Evolutionary conservation across 805 yeast species (phyloP).

Genomic region (Ogataea nitratoaversa): DNA sequence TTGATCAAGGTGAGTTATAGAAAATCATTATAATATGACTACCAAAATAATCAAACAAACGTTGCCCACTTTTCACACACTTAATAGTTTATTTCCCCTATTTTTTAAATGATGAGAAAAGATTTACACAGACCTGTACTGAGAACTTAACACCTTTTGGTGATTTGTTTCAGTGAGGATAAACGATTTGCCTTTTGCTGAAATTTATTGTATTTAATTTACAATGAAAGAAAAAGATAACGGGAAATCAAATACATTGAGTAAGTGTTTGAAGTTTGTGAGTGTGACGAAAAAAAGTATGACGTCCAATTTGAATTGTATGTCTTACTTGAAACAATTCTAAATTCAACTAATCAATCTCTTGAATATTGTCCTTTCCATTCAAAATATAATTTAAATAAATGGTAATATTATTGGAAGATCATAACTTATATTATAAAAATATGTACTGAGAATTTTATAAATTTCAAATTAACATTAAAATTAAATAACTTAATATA

Average conservation of each 20-base stretch:
- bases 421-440: no score
- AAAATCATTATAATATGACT: not conserved
- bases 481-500: conserved; percentile 8
- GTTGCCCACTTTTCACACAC: no score
- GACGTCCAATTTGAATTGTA: no score
- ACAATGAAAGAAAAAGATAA: not conserved
- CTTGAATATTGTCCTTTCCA: no score
- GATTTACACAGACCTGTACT: conserved; percentile 60
- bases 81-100: not conserved
- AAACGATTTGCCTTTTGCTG: conserved; percentile 25
- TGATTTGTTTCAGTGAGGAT: conserved; percentile 23
- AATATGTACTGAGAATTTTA: no score
- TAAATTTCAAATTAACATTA: not conserved
- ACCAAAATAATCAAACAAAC: not conserved
- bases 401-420: no score
- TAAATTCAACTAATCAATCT: no score
- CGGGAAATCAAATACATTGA: not conserved
- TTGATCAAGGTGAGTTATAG: not conserved
- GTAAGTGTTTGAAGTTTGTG: no score
- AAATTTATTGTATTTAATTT: not conserved
- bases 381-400: no score
- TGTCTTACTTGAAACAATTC: no score
- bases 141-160: conserved; percentile 26
- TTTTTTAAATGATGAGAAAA: conserved; percentile 34
- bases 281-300: no score